These are phyloP conservation scores for Penicillium brasilianum DNA, from an alignment of 2,329 filamentous ascomycete species.

Conservation along the genomic window DNA sequence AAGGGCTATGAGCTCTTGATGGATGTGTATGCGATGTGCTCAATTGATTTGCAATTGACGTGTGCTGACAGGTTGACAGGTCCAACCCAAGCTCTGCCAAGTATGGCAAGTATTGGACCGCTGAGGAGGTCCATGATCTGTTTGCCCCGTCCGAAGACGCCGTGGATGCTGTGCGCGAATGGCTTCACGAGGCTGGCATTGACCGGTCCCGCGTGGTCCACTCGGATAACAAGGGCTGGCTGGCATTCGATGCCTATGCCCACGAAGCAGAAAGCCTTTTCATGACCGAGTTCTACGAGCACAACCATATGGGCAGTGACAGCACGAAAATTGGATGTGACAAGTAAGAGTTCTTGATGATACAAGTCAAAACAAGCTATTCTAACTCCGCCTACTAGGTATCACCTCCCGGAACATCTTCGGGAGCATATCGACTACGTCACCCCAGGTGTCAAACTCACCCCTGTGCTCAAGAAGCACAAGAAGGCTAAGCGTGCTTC, in stretches of 20 bases:
- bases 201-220: slow-evolving; percentile 53
- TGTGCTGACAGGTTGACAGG: slow-evolving; percentile 21
- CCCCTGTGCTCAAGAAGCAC: slow-evolving; percentile 34
- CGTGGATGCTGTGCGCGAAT: slow-evolving; percentile 57
- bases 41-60: neutral
- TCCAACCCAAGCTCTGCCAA: slow-evolving; percentile 50
- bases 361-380: neutral
- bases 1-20: slow-evolving; percentile 51
- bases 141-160: slow-evolving; percentile 52
- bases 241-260: slow-evolving; percentile 61
- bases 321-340: slow-evolving; percentile 43
- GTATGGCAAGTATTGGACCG: slow-evolving; percentile 51
- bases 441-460: slow-evolving; percentile 60
- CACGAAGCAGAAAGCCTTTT: slow-evolving; percentile 60
- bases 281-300: slow-evolving; percentile 59
- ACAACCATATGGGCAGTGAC: slow-evolving; percentile 46
- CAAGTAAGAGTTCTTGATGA: slow-evolving; percentile 39
- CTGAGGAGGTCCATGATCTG: slow-evolving; percentile 49
- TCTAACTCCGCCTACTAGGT: slow-evolving; percentile 34
- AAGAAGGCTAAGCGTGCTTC: slow-evolving; percentile 30
- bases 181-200: slow-evolving; percentile 62
- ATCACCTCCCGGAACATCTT: slow-evolving; percentile 57
- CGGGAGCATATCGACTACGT: slow-evolving; percentile 61
- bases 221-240: slow-evolving; percentile 59
- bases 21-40: slow-evolving; percentile 41